Base-by-base conservation (phyloP, 2,329 filamentous ascomycete genomes). In the Aspergillus eucalypticola region DNA sequence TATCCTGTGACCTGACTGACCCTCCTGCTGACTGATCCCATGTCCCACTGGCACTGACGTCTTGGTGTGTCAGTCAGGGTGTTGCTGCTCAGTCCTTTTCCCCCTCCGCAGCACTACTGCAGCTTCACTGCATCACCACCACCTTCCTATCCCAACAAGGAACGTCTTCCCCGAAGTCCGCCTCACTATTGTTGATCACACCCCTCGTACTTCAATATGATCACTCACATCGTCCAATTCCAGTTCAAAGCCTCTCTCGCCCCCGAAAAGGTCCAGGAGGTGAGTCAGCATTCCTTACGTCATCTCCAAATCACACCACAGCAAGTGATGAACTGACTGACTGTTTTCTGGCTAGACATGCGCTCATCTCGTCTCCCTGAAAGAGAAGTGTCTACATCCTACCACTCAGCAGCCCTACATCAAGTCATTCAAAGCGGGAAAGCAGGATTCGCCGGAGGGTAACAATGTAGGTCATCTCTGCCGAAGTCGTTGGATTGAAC, bases 141-240 rank as follows among this genome's bases (percentile, higher is more conserved):
- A 21, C 23, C 46, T 49, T 49, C 23, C 4, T 23, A 11, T 44
- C 41, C 41, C 41, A 44, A 44, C 41, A 44, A 42, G 32, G 32
- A 35, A 13, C 32, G 5, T 11, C 32, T 11, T 42, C 7, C 41
- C 19, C 17, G 32, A 11, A 17, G 19, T 5, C 41, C 41, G 21
- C 4, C 41, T 21, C 19, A 44, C 21, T 23, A 44, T 44, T 23
- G 41, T 5, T 13, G 8, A 6, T 13, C 19, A 44, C 6, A 23
- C 11, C n/a, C 32, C 8, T 27, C 27, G 3, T 6, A 23, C 11
- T 19, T 8, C 54, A 57, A 35, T 5, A 61, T 58, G 59, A 81
- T 90, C 65, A 78, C 84, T 19, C 89, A 91, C 71, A 82, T 90
- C 54, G 88, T 90, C 2, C 78, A 90, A 19, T 88, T 90, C 68